Percentiles rank a stretch among this genome's conserved stretches.
phyloP scores from a whole-genome alignment of 2,329 filamentous ascomycete species.

The Hypomyces perniciosus region DNA sequence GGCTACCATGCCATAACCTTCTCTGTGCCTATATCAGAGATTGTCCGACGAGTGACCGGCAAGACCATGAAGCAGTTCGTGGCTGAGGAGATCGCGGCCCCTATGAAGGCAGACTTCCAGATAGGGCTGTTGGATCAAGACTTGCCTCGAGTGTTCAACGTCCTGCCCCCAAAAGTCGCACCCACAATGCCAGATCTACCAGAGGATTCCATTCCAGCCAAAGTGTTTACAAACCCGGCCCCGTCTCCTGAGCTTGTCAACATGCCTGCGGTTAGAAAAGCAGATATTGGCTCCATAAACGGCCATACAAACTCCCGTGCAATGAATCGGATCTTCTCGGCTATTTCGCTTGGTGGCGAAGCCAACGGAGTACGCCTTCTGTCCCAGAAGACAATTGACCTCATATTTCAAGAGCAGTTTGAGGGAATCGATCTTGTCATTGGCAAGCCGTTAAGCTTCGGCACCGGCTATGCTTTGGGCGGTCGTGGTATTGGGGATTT shows the following conservation, averaged over 20 bases:
- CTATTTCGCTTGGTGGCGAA: constrained; percentile 15
- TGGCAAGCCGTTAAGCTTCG: constrained; percentile 30
- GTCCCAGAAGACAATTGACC: constrained; percentile 34
- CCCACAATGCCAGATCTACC: constrained; percentile 17
- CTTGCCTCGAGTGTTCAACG: constrained; percentile 32
- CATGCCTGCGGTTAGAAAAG: constrained; percentile 29
- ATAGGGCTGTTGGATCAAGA: constrained; percentile 38
- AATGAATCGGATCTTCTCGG: constrained; percentile 35
- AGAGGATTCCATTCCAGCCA: constrained; percentile 13
- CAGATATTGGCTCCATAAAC: constrained; percentile 37
- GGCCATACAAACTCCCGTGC: constrained; percentile 41
- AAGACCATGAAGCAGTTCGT: constrained; percentile 37
- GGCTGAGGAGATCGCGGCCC: constrained; percentile 29
- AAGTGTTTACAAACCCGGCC: constrained; percentile 23
- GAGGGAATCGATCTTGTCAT: constrained; percentile 35
- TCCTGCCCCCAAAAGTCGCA: constrained; percentile 22
- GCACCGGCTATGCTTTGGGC: constrained; percentile 30
- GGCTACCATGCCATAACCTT: constrained; percentile 37
- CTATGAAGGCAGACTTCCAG: constrained; percentile 40
- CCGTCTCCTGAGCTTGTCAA: constrained; percentile 18
- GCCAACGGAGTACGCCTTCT: constrained; percentile 27
- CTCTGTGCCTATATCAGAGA: constrained; percentile 37
- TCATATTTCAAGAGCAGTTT: constrained; percentile 40
- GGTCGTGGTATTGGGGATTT: not conserved
- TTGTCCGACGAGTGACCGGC: constrained; percentile 36